Conservation (phyloP, 2,329 filamentous ascomycete genomes). For the Berkeleyomyces basicola region DNA sequence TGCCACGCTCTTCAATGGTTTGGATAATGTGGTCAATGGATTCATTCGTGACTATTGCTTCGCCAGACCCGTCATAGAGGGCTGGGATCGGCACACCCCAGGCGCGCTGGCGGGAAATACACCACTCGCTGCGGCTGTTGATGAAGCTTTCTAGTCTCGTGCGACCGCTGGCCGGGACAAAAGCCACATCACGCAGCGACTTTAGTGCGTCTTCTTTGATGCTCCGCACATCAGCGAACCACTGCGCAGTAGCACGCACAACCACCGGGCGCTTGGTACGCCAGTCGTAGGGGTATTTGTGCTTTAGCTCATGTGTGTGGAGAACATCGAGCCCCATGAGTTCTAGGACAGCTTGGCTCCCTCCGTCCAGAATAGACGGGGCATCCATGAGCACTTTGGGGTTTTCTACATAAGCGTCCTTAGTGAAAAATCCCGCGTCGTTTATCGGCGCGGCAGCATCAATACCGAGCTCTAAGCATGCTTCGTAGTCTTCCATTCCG, state of each 20-base stretch:
- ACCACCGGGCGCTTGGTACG: constrained; percentile 86
- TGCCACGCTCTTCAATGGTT: constrained; percentile 58
- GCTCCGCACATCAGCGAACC: constrained; percentile 82
- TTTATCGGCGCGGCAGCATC: constrained; percentile 69
- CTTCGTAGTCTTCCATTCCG: constrained; percentile 89
- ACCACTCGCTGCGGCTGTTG: constrained; percentile 83
- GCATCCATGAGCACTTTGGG: constrained; percentile 48
- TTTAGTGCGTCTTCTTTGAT: constrained; percentile 61
- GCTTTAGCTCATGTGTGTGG: constrained; percentile 51
- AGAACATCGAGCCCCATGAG: constrained; percentile 52
- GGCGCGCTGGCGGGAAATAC: constrained; percentile 84
- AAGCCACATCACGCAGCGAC: constrained; percentile 54
- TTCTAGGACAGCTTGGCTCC: constrained; percentile 51
- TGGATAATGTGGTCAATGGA: constrained; percentile 73
- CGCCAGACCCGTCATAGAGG: constrained; percentile 55
- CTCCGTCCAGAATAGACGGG: constrained; percentile 53
- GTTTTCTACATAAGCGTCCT: constrained; percentile 56
- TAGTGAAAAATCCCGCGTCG: constrained; percentile 64
- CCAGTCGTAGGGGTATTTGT: constrained; percentile 99
- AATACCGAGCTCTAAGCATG: constrained; percentile 55
- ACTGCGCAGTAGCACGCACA: constrained; percentile 82
- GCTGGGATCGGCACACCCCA: constrained; percentile 97
- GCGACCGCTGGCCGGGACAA: constrained; percentile 60
- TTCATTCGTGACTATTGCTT: constrained; percentile 62
- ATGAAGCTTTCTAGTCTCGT: constrained; percentile 72